These are phyloP conservation scores for Pezicula neosporulosa DNA, from an alignment of 2,329 filamentous ascomycete species.

Conservation along the genomic window DNA sequence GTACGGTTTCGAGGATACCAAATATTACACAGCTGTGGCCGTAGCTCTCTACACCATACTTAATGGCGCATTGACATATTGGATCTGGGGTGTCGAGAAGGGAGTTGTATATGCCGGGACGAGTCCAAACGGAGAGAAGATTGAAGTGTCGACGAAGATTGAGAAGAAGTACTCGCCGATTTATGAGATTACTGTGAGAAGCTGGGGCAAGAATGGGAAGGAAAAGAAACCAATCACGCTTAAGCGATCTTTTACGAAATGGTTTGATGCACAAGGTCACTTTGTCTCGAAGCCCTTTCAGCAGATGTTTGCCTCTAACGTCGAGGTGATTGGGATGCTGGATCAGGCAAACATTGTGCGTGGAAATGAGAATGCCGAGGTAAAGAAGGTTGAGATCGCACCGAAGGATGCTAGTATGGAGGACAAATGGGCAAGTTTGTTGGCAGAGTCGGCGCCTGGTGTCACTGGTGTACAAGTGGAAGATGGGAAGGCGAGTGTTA, in stretches of 20 bases:
- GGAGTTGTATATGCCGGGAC: conserved; percentile 76
- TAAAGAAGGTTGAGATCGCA: conserved; percentile 6
- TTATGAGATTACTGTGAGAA: conserved; percentile 70
- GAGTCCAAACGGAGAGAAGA: conserved; percentile 62
- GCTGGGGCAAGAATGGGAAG: conserved; percentile 28
- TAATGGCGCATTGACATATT: conserved; percentile 75
- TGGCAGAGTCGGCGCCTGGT: conserved; percentile 24
- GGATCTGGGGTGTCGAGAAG: conserved; percentile 82
- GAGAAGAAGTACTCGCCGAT: conserved; percentile 73
- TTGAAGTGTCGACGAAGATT: conserved; percentile 68
- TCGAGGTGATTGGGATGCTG: conserved; percentile 61
- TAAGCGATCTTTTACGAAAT: conserved; percentile 64
- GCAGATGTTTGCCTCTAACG: conserved; percentile 66
- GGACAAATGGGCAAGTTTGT: conserved; percentile 25
- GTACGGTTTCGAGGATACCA: conserved; percentile 83
- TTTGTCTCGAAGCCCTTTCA: conserved; percentile 77
- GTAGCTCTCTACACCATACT: conserved; percentile 76
- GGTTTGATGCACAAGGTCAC: conserved; percentile 71
- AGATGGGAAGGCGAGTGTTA: conserved; percentile 9
- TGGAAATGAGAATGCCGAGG: conserved; percentile 18
- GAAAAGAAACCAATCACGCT: conserved; percentile 41
- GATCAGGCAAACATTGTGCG: conserved; percentile 57
- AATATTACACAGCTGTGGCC: conserved; percentile 74
- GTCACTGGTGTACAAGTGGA: conserved; percentile 11
- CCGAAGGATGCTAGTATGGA: conserved; percentile 20